phyloP scores from a whole-genome alignment of 192 early-diverging fungal genomes.

The Coemansia sp. region DNA sequence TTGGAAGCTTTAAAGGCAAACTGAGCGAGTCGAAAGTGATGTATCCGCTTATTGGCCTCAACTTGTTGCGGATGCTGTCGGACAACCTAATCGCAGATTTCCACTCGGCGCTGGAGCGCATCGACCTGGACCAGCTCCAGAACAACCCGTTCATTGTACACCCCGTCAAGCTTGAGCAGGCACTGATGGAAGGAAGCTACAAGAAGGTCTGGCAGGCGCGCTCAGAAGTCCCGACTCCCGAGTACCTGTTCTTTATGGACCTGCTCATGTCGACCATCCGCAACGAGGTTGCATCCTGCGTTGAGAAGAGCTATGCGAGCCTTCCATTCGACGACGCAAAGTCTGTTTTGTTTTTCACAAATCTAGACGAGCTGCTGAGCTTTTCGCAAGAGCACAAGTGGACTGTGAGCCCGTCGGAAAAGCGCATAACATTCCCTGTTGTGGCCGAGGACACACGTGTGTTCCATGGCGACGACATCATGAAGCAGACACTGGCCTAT shows the following conservation, averaged over 20 bases:
- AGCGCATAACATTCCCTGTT: conserved; percentile 78
- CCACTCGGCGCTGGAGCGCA: conserved; percentile 92
- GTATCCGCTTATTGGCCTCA: conserved; percentile 90
- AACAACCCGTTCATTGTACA: conserved; percentile 86
- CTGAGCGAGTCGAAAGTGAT: conserved; percentile 78
- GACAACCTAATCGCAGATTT: conserved; percentile 98
- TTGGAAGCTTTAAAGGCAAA: conserved; percentile 55
- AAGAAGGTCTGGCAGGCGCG: conserved; percentile 95
- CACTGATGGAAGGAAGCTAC: conserved; percentile 96
- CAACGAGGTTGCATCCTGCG: conserved; percentile 93
- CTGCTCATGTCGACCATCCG: conserved; percentile 92
- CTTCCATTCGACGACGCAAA: conserved; percentile 87
- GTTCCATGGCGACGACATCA: conserved; percentile 83
- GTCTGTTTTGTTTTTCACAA: conserved; percentile 89
- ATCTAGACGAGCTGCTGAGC: conserved; percentile 72
- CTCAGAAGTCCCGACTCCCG: conserved; percentile 82
- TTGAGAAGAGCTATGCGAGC: conserved; percentile 87
- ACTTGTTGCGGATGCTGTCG: conserved; percentile 88
- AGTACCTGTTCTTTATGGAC: conserved; percentile 93
- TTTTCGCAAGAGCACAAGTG: conserved; percentile 90
- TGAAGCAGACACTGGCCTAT: conserved; percentile 83
- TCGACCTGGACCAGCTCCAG: conserved; percentile 78
- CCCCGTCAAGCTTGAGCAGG: conserved; percentile 92
- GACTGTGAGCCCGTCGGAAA: conserved; percentile 76
- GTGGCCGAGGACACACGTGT: conserved; percentile 61